phyloP scores from a whole-genome alignment of 2,329 filamentous ascomycete species.

The Periconia digitata region DNA sequence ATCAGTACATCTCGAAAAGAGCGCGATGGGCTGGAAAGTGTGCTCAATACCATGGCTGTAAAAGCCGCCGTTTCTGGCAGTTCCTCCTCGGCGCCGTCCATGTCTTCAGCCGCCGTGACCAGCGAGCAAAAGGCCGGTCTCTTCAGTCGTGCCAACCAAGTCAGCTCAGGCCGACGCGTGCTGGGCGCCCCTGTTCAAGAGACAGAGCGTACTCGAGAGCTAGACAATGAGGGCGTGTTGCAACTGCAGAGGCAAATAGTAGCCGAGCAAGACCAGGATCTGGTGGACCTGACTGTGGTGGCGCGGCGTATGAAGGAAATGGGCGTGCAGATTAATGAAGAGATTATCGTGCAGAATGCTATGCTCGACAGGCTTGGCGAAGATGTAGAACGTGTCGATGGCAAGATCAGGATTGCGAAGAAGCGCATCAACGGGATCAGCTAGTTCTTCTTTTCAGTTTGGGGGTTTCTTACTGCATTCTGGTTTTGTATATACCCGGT shows the following conservation, averaged over 20 bases:
- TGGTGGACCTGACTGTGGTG: slow-evolving; percentile 68
- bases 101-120: slow-evolving; percentile 36
- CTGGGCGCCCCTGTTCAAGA: slow-evolving; percentile 73
- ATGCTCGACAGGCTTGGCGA: slow-evolving; percentile 68
- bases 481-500: neutral
- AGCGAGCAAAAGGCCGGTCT: slow-evolving; percentile 39
- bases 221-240: slow-evolving; percentile 74
- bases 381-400: slow-evolving; percentile 65
- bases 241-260: slow-evolving; percentile 75
- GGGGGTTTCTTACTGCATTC: neutral
- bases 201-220: slow-evolving; percentile 73
- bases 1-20: slow-evolving; percentile 71
- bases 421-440: slow-evolving; percentile 67
- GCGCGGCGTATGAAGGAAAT: slow-evolving; percentile 75
- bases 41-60: slow-evolving; percentile 65
- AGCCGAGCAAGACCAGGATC: slow-evolving; percentile 71
- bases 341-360: slow-evolving; percentile 72
- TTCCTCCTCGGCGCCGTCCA: slow-evolving; percentile 25
- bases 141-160: slow-evolving; percentile 31
- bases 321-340: slow-evolving; percentile 73
- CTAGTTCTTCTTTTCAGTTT: neutral
- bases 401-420: slow-evolving; percentile 75
- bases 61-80: slow-evolving; percentile 48
- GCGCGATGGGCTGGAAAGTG: slow-evolving; percentile 72
- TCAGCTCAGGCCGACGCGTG: slow-evolving; percentile 51